Evolutionary conservation across 805 yeast genomes (phyloP).

Genomic region (Saccharomyces eubayanus): DNA sequence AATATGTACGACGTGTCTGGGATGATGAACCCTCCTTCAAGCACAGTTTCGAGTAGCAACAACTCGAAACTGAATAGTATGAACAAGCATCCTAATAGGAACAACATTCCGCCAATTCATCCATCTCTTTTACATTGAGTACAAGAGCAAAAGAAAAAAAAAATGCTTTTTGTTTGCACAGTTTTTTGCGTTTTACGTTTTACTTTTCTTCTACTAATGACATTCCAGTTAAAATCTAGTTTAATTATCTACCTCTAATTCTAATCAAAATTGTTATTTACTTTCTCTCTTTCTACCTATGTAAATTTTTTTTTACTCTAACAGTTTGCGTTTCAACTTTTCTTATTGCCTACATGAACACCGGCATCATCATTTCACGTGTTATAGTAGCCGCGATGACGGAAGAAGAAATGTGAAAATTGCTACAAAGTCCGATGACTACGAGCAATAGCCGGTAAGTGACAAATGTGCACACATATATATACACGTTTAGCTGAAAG

Average conservation of each 20-base stretch:
- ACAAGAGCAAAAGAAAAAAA: background rate
- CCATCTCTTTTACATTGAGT: slow-evolving; percentile 13
- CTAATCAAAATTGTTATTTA: background rate
- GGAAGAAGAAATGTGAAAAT: background rate
- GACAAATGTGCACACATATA: background rate
- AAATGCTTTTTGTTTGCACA: background rate
- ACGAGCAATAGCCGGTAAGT: background rate
- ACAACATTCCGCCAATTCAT: slow-evolving; percentile 15
- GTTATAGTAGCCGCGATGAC: background rate
- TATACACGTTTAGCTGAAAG: background rate
- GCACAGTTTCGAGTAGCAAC: background rate
- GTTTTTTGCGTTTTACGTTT: background rate
- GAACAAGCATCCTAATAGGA: background rate
- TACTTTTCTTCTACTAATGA: background rate
- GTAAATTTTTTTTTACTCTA: background rate
- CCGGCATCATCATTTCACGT: background rate
- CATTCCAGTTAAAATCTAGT: background rate
- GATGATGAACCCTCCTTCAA: background rate
- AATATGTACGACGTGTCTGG: slow-evolving; percentile 1
- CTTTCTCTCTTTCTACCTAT: background rate
- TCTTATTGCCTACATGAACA: background rate
- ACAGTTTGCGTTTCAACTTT: background rate
- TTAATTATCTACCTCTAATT: background rate
- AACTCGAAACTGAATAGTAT: background rate
- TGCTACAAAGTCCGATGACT: background rate